Percentiles rank a stretch among this genome's conserved stretches.
Conservation (phyloP, 345 rosid species). For the Citropsis articulata region DNA sequence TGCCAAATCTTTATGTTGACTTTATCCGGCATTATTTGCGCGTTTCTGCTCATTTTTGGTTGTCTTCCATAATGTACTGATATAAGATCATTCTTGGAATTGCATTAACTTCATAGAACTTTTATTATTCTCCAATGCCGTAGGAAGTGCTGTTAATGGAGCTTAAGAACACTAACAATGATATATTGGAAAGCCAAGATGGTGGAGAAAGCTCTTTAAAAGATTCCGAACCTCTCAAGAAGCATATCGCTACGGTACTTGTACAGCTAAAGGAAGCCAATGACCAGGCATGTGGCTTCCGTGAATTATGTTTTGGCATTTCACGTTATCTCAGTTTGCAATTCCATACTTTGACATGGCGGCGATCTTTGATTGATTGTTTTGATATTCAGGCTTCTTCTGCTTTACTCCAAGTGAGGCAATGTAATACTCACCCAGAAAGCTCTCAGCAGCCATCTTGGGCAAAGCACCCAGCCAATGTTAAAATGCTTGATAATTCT, state of each 20-base stretch:
- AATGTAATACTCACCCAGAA: conserved; percentile 33
- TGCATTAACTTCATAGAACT: conserved; percentile 3
- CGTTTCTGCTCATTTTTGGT: neutral
- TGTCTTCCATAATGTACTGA: neutral
- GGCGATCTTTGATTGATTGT: conserved; percentile 13
- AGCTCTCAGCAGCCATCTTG: conserved; percentile 34
- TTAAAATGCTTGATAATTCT: conserved; percentile 29
- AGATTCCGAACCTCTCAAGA: conserved; percentile 47
- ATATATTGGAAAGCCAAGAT: conserved; percentile 33
- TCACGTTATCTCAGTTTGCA: neutral
- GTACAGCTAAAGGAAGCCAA: conserved; percentile 51
- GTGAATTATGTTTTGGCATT: conserved; percentile 19
- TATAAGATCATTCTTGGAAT: neutral
- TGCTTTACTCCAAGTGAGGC: conserved; percentile 39
- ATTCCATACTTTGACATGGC: conserved; percentile 12
- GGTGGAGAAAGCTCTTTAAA: conserved; percentile 31
- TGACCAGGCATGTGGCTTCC: conserved; percentile 58
- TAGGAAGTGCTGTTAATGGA: conserved; percentile 44
- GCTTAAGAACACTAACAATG: conserved; percentile 37
- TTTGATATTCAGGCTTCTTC: conserved; percentile 49
- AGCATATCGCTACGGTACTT: conserved; percentile 43
- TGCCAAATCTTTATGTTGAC: too few species aligned
- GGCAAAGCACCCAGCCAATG: conserved; percentile 34
- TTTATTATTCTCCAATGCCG: conserved; percentile 16
- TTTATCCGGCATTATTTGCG: neutral